These are phyloP conservation scores for Aplosporella prunicola DNA, from an alignment of 2,329 filamentous ascomycete species.

Conservation along the genomic window DNA sequence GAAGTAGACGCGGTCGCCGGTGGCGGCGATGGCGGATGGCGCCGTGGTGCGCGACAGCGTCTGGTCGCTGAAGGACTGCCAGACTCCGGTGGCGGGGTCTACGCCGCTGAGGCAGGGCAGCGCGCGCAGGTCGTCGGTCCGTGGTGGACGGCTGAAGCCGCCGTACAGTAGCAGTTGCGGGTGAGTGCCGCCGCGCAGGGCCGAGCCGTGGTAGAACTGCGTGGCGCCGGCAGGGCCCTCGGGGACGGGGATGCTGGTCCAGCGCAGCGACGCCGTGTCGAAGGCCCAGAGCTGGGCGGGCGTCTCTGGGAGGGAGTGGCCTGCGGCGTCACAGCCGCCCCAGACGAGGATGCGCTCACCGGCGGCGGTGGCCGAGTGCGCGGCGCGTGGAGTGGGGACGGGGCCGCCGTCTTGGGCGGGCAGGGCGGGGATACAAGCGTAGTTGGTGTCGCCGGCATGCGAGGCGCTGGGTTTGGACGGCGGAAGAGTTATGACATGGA, in stretches of 20 bases:
- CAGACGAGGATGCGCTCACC: slow-evolving; percentile 32
- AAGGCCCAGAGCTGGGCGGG: slow-evolving; percentile 33
- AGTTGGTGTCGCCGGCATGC: slow-evolving; percentile 19
- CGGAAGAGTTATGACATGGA: slow-evolving; percentile 31
- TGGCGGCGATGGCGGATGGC: slow-evolving; percentile 27
- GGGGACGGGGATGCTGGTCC: slow-evolving; percentile 15
- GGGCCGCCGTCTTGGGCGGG: slow-evolving; percentile 20
- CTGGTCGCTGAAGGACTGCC: slow-evolving; percentile 18
- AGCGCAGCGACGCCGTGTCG: slow-evolving; percentile 22
- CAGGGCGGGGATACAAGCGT: slow-evolving; percentile 34
- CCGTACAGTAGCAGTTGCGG: slow-evolving; percentile 23
- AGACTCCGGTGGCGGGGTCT: slow-evolving; percentile 18
- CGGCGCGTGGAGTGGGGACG: slow-evolving; percentile 27
- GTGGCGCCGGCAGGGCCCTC: slow-evolving; percentile 12
- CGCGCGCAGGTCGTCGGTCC: slow-evolving; percentile 10
- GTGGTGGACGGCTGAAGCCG: slow-evolving; percentile 16
- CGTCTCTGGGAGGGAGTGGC: slow-evolving; percentile 25
- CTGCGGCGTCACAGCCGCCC: slow-evolving; percentile 27
- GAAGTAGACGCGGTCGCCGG: slow-evolving; percentile 30
- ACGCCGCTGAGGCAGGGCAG: slow-evolving; percentile 8
- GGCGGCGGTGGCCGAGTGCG: slow-evolving; percentile 32
- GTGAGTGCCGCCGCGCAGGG: slow-evolving; percentile 16
- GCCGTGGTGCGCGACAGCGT: slow-evolving; percentile 20
- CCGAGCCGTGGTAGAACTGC: slow-evolving; percentile 13
- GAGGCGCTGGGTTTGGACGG: slow-evolving; percentile 14